Percentiles rank a stretch among this genome's conserved stretches.
Conservation (phyloP, 1,284 basidiomycete genomes). For the Leccinum angustisporum region DNA sequence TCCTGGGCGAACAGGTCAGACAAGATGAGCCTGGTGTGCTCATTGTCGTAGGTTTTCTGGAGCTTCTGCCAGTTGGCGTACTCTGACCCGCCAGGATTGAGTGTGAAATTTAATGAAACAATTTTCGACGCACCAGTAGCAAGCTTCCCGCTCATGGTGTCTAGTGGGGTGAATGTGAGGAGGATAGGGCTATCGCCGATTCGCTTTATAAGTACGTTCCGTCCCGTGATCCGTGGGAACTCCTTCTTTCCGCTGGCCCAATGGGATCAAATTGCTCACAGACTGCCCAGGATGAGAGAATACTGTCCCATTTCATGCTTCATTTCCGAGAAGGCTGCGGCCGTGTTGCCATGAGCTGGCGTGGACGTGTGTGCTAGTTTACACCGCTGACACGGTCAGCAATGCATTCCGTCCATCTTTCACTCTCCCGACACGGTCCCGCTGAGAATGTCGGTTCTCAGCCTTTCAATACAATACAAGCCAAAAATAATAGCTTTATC, state of each 20-base stretch:
- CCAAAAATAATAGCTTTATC: constrained; percentile 4
- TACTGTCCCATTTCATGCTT: neutral
- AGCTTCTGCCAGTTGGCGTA: constrained; percentile 92
- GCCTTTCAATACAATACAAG: neutral
- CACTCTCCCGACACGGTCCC: neutral
- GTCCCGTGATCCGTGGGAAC: constrained; percentile 26
- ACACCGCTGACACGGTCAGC: constrained; percentile 11
- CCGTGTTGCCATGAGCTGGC: neutral
- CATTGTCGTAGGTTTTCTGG: constrained; percentile 78
- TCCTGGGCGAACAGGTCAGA: constrained; percentile 92
- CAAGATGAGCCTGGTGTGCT: constrained; percentile 77
- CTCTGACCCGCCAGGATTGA: constrained; percentile 46
- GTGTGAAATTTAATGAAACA: neutral
- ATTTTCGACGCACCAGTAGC: constrained; percentile 44
- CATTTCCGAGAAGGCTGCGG: neutral
- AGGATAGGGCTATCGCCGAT: neutral
- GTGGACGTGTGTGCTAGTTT: constrained; percentile 9
- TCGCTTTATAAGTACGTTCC: constrained; percentile 8
- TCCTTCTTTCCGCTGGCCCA: constrained; percentile 1
- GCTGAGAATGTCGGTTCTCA: neutral
- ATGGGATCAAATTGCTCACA: constrained; percentile 16
- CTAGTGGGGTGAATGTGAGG: neutral
- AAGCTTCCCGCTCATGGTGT: constrained; percentile 51
- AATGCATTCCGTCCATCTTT: neutral
- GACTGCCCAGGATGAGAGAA: constrained; percentile 21